These are phyloP conservation scores for Tuber indicum DNA, from an alignment of 495 filamentous ascomycete species.

Conservation along the genomic window DNA sequence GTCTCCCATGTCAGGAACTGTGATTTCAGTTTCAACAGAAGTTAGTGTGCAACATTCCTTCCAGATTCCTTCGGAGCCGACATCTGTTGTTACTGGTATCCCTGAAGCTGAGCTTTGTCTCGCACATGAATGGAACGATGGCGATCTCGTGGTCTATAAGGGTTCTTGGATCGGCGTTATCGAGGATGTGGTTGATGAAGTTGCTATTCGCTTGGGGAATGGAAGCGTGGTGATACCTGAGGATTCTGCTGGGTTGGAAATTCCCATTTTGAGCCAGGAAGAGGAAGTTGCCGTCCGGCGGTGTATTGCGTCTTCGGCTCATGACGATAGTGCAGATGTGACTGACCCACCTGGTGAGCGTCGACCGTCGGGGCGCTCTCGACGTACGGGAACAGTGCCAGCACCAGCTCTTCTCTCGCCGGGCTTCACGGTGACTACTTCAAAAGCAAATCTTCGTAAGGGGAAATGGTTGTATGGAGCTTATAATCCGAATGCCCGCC, in stretches of 20 bases:
- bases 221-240: constrained; percentile 44
- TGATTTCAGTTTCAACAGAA: constrained; percentile 43
- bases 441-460: constrained; percentile 49
- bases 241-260: constrained; percentile 41
- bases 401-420: constrained; percentile 39
- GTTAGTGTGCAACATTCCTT: constrained; percentile 43
- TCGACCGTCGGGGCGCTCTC: neutral
- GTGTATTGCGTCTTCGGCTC: constrained; percentile 14
- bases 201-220: constrained; percentile 42
- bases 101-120: constrained; percentile 40
- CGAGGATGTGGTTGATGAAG: constrained; percentile 37
- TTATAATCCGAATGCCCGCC: constrained; percentile 46
- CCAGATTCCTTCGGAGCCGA: constrained; percentile 29
- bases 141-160: constrained; percentile 43
- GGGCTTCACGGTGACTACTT: constrained; percentile 50
- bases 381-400: constrained; percentile 27
- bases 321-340: constrained; percentile 4
- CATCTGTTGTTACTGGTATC: constrained; percentile 16
- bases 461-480: constrained; percentile 50
- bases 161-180: constrained; percentile 45
- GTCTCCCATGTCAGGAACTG: constrained; percentile 45
- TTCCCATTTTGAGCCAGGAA: constrained; percentile 36
- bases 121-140: constrained; percentile 41
- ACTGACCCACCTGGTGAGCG: constrained; percentile 2
- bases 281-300: constrained; percentile 24